These are phyloP conservation scores for Sesbania bispinosa DNA, from an alignment of 306 rosid genomes.

Conservation along the genomic window DNA sequence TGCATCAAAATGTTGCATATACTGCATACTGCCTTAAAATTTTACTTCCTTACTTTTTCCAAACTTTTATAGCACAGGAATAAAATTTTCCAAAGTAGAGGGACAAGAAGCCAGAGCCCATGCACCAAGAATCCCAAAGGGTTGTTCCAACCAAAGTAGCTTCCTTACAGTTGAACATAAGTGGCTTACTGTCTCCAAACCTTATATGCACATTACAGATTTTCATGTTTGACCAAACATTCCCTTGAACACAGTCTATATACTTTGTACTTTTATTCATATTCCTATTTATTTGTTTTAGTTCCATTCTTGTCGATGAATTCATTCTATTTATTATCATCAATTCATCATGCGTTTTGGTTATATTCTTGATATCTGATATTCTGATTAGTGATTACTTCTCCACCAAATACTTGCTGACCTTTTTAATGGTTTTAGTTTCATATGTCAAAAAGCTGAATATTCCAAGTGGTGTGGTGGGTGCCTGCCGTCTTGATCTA, in stretches of 20 bases:
- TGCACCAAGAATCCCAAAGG: not conserved
- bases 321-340: slow-evolving; percentile 3
- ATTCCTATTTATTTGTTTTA: not conserved
- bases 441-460: slow-evolving; percentile 86
- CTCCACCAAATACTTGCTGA: slow-evolving; percentile 26
- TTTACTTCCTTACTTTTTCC: not conserved
- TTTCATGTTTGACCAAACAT: not conserved
- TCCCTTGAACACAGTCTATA: slow-evolving; percentile 7
- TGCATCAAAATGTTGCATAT: not conserved
- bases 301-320: not conserved
- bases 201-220: not conserved
- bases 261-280: not conserved
- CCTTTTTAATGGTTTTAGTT: slow-evolving; percentile 51
- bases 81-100: not conserved
- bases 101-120: not conserved
- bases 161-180: not conserved
- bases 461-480: slow-evolving; percentile 98
- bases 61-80: not conserved
- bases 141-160: not conserved
- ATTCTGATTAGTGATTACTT: slow-evolving; percentile 1
- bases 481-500: slow-evolving; percentile 94
- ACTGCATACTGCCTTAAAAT: slow-evolving; percentile 1
- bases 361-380: slow-evolving; percentile 4
- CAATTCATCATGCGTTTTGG: not conserved
- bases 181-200: not conserved